Conservation (phyloP, 2,329 filamentous ascomycete genomes). For the Trichophyton simii region DNA sequence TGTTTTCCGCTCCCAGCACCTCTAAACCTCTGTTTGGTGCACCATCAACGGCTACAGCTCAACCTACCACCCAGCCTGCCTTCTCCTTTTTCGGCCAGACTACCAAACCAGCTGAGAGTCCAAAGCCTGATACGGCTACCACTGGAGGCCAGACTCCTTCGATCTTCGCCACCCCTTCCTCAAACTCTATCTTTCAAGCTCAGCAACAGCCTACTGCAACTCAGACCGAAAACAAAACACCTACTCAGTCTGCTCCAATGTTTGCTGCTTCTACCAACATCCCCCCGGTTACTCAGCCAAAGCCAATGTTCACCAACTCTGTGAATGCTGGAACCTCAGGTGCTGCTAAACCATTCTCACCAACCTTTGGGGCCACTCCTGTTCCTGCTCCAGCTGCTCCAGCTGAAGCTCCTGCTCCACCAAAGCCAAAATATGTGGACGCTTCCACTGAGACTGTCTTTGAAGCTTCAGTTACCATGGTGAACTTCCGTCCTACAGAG, state of each 20-base stretch:
- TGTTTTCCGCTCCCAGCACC: background rate
- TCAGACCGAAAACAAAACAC: background rate
- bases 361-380: background rate
- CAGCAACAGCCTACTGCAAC: background rate
- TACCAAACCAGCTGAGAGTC: background rate
- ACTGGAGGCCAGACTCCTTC: slow-evolving; percentile 1
- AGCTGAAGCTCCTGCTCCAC: background rate
- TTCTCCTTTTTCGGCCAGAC: slow-evolving; percentile 3
- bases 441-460: slow-evolving; percentile 6
- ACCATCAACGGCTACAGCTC: background rate
- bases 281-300: background rate
- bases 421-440: slow-evolving; percentile 6
- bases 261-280: background rate
- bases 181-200: slow-evolving; percentile 6
- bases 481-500: slow-evolving; percentile 8
- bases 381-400: background rate
- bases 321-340: background rate
- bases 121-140: background rate
- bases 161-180: background rate
- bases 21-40: background rate
- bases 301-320: background rate
- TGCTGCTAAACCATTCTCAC: background rate
- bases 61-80: background rate
- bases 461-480: slow-evolving; percentile 5
- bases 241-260: background rate